Conservation (phyloP, 2,329 filamentous ascomycete species). For the Sphaerulina musiva region DNA sequence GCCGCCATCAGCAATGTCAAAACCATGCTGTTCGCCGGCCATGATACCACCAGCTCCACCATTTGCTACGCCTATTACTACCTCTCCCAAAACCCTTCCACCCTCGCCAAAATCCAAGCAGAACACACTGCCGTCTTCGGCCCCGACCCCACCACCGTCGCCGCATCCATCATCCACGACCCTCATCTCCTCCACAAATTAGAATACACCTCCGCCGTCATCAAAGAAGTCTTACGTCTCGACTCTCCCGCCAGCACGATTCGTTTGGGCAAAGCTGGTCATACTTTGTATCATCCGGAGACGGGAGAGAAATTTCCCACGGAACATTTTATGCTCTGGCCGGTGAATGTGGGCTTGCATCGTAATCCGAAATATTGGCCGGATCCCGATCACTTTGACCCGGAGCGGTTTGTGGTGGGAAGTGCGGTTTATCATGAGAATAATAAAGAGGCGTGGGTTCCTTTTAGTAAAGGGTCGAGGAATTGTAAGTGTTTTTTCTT, state of each 20-base stretch:
- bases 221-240: constrained; percentile 50
- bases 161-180: constrained; percentile 37
- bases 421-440: constrained; percentile 33
- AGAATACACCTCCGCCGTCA: constrained; percentile 47
- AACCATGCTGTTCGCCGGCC: constrained; percentile 40
- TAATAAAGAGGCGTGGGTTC: constrained; percentile 44
- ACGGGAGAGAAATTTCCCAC: constrained; percentile 41
- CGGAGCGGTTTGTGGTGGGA: constrained; percentile 43
- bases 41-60: constrained; percentile 38
- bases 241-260: constrained; percentile 46
- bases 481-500: constrained; percentile 37
- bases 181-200: constrained; percentile 47
- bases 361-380: constrained; percentile 36
- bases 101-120: constrained; percentile 34
- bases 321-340: constrained; percentile 41
- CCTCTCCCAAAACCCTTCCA: constrained; percentile 33
- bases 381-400: constrained; percentile 37
- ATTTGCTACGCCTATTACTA: constrained; percentile 38
- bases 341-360: constrained; percentile 37
- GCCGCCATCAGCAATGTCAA: constrained; percentile 36
- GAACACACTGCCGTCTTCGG: constrained; percentile 52
- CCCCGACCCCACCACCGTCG: constrained; percentile 32
- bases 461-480: constrained; percentile 51
- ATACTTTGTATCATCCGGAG: constrained; percentile 40
- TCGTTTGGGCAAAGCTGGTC: constrained; percentile 30